These are phyloP conservation scores for Fusarium veterinarium DNA, from an alignment of 2,329 filamentous ascomycete species.

Conservation along the genomic window DNA sequence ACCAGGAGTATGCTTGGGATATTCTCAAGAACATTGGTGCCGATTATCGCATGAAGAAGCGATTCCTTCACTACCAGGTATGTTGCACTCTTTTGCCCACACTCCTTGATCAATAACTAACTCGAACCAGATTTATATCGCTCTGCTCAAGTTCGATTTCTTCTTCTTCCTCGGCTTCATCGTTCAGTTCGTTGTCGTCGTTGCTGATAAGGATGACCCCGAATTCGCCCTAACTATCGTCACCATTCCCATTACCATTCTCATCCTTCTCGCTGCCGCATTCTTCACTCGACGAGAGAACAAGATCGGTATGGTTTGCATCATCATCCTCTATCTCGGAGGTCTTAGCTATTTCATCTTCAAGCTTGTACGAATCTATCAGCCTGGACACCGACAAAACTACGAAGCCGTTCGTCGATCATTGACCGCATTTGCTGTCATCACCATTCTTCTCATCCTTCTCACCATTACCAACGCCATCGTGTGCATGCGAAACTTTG, in stretches of 20 bases:
- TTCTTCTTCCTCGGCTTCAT: slow-evolving; percentile 99
- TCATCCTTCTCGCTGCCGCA: slow-evolving; percentile 86
- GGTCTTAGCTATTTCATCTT: slow-evolving; percentile 96
- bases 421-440: slow-evolving; percentile 91
- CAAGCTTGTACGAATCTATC: slow-evolving; percentile 97
- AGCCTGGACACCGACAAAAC: slow-evolving; percentile 64
- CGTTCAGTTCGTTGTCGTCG: slow-evolving; percentile 95
- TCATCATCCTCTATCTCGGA: slow-evolving; percentile 88
- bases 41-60: slow-evolving; percentile 94
- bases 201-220: slow-evolving; percentile 73
- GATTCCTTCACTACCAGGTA: slow-evolving; percentile 97
- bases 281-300: slow-evolving; percentile 88
- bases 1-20: slow-evolving; percentile 98
- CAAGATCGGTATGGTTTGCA: slow-evolving; percentile 77
- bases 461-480: slow-evolving; percentile 89
- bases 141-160: slow-evolving; percentile 98
- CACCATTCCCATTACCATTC: slow-evolving; percentile 90
- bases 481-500: slow-evolving; percentile 91
- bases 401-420: slow-evolving; percentile 86
- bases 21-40: slow-evolving; percentile 99
- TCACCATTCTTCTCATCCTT: slow-evolving; percentile 90
- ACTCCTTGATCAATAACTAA: not conserved
- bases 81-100: slow-evolving; percentile 35
- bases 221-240: slow-evolving; percentile 90
- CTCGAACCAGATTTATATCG: slow-evolving; percentile 85